These are phyloP conservation scores for Podaxis sp. DNA, from an alignment of 768 basidiomycete species.

Conservation along the genomic window DNA sequence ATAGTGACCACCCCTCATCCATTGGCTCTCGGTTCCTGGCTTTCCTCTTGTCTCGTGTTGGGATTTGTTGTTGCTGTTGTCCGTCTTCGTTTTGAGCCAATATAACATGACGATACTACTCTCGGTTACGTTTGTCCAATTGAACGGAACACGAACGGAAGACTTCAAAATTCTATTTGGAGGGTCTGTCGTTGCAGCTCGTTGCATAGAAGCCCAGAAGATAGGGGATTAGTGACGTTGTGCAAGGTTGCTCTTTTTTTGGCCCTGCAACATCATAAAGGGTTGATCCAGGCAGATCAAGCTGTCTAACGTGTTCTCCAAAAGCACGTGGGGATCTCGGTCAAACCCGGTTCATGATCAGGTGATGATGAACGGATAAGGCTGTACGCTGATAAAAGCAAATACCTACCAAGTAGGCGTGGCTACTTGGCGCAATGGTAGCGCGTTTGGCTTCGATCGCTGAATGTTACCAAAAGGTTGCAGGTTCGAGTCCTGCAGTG, in stretches of 20 bases:
- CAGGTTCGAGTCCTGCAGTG: conserved; percentile 97
- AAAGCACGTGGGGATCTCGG: too few relatives aligned
- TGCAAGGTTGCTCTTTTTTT: too few relatives aligned
- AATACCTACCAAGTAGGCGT: background rate
- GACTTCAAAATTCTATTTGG: background rate
- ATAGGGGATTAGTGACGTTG: too few relatives aligned
- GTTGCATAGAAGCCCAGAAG: background rate
- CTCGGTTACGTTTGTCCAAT: background rate
- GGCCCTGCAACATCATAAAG: too few relatives aligned
- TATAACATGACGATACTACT: background rate
- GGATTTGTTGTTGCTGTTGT: background rate
- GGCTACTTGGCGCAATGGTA: conserved; percentile 90
- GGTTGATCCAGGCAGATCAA: too few relatives aligned
- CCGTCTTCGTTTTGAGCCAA: background rate
- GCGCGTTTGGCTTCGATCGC: conserved; percentile 90
- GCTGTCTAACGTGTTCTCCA: too few relatives aligned
- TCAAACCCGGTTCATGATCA: too few relatives aligned
- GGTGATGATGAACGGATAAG: too few relatives aligned
- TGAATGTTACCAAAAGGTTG: conserved; percentile 80
- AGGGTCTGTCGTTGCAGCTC: conserved; percentile 1
- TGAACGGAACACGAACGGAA: background rate
- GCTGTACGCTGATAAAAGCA: too few relatives aligned
- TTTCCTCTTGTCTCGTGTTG: background rate
- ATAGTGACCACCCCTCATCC: background rate
- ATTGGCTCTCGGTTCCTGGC: background rate